These are phyloP conservation scores for Ogataea hybrid DNA, from an alignment of 1,139 yeast genomes.

Conservation along the genomic window DNA sequence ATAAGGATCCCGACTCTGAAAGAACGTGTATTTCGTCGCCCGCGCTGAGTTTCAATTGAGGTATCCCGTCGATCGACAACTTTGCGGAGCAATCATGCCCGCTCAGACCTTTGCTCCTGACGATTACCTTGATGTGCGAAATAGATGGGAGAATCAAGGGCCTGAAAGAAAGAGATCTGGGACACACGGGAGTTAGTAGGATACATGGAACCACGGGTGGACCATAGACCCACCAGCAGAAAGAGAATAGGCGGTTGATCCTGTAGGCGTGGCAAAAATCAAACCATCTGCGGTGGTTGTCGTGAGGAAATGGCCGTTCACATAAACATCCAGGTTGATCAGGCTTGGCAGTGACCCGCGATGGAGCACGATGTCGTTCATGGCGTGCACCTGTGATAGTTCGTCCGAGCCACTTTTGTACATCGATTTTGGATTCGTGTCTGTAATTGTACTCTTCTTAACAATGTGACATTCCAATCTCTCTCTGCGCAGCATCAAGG, in stretches of 20 bases:
- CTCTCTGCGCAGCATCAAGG: constrained; percentile 70
- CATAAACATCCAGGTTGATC: constrained; percentile 74
- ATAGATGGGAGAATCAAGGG: constrained; percentile 79
- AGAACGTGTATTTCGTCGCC: constrained; percentile 81
- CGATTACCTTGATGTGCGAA: constrained; percentile 53
- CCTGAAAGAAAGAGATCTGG: constrained; percentile 82
- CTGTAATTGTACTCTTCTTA: constrained; percentile 30
- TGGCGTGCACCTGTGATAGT: constrained; percentile 54
- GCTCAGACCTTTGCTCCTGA: constrained; percentile 46
- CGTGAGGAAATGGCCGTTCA: constrained; percentile 80
- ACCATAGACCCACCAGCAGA: constrained; percentile 92
- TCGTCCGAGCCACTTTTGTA: constrained; percentile 15
- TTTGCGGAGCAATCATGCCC: constrained; percentile 37
- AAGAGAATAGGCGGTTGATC: constrained; percentile 90
- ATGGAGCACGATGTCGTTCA: constrained; percentile 88
- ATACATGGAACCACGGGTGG: constrained; percentile 86
- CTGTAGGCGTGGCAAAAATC: constrained; percentile 85
- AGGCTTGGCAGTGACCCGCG: constrained; percentile 88
- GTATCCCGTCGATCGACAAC: constrained; percentile 77
- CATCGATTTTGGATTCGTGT: constrained; percentile 14
- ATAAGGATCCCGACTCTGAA: constrained; percentile 56
- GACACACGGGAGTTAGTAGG: constrained; percentile 84
- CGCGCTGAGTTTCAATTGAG: constrained; percentile 61
- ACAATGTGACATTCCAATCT: constrained; percentile 76
- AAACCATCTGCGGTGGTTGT: constrained; percentile 93